Conservation (phyloP, 371 early-diverging fungal species). For the Rhizopus delemar region DNA sequence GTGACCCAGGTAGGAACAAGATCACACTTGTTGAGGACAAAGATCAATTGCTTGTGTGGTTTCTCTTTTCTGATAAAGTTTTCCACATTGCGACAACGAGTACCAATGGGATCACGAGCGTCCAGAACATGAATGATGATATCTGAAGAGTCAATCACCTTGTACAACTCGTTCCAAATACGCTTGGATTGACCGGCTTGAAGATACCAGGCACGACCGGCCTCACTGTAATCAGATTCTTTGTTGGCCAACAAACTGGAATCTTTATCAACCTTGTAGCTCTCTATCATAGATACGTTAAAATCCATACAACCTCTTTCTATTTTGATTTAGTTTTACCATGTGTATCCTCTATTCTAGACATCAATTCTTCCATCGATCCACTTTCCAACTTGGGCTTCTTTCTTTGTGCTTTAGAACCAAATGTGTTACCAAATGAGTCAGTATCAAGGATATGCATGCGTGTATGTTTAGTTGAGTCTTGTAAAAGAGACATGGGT, state of each 20-base stretch:
- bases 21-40: slow-evolving; percentile 99
- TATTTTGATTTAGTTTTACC: slow-evolving; percentile 34
- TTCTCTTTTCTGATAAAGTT: slow-evolving; percentile 92
- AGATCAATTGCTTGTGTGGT: slow-evolving; percentile 96
- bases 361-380: slow-evolving; percentile 83
- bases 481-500: slow-evolving; percentile 93
- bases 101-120: slow-evolving; percentile 98
- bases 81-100: slow-evolving; percentile 93
- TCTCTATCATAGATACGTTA: slow-evolving; percentile 40
- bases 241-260: slow-evolving; percentile 72
- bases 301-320: neutral
- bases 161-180: slow-evolving; percentile 99
- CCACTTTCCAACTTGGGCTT: slow-evolving; percentile 80
- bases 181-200: slow-evolving; percentile 96
- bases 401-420: slow-evolving; percentile 94
- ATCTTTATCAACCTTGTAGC: slow-evolving; percentile 79
- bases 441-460: slow-evolving; percentile 95
- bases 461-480: slow-evolving; percentile 77
- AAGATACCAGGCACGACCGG: slow-evolving; percentile 83
- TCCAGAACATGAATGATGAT: slow-evolving; percentile 98
- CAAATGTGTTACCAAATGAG: slow-evolving; percentile 89
- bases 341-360: slow-evolving; percentile 62
- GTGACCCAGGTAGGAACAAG: slow-evolving; percentile 99
- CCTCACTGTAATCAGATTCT: slow-evolving; percentile 69
- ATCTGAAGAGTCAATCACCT: slow-evolving; percentile 99